Evolutionary conservation across 805 yeast genomes (phyloP).

Genomic region (Ascoidea rubescens): DNA sequence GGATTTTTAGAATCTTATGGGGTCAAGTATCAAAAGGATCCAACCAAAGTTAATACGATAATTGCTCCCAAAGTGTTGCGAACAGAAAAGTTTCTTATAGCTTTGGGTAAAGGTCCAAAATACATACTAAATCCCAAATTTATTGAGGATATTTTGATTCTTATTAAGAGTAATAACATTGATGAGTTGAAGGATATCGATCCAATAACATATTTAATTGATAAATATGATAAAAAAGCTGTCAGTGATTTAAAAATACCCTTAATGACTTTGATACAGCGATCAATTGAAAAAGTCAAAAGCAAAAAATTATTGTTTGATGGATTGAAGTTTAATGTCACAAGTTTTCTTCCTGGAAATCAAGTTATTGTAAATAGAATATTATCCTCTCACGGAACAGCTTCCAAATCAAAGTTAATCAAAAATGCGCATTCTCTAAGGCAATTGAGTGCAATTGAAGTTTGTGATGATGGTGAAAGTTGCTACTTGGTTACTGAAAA

Average conservation of each 20-base stretch:
- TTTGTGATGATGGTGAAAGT: conserved; percentile 6
- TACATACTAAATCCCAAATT: conserved; percentile 43
- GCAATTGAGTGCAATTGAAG: conserved; percentile 10
- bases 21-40: conserved; percentile 25
- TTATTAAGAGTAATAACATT: conserved; percentile 10
- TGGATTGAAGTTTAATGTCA: conserved; percentile 36
- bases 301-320: conserved; percentile 26
- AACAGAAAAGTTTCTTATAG: conserved; percentile 74
- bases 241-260: conserved; percentile 15
- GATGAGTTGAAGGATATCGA: conserved; percentile 14
- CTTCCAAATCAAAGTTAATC: conserved; percentile 17
- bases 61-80: conserved; percentile 75
- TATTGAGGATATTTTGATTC: conserved; percentile 30
- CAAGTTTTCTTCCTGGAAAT: conserved; percentile 50
- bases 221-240: conserved; percentile 19
- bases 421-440: conserved; percentile 17
- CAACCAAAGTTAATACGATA: conserved; percentile 34
- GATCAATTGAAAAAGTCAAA: conserved; percentile 8
- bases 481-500: conserved; percentile 20
- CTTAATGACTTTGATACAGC: neutral
- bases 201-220: conserved; percentile 20
- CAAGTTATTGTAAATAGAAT: conserved; percentile 39
- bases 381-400: conserved; percentile 45
- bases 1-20: conserved; percentile 38
- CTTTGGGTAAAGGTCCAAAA: conserved; percentile 43